A percentile compares a stretch with the other conserved stretches of the same genome.
These are phyloP conservation scores for Rhodotorula kratochvilovae DNA, from an alignment of 768 basidiomycete genomes.

Conservation along the genomic window DNA sequence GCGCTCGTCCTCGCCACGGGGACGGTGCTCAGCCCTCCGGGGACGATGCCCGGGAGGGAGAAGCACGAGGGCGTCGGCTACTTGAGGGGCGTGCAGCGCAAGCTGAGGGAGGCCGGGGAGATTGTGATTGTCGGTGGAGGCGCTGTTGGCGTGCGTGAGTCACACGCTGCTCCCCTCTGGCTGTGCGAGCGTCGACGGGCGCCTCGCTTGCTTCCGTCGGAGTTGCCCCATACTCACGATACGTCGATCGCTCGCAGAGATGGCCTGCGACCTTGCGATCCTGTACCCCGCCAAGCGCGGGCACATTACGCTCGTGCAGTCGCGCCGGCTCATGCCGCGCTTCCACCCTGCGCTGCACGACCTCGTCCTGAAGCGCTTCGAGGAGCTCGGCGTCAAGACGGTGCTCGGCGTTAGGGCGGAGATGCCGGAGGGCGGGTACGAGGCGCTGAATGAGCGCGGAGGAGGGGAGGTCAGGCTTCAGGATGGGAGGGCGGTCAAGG, in stretches of 20 bases:
- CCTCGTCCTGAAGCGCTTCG: conserved; percentile 51
- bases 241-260: conserved; percentile 58
- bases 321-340: conserved; percentile 57
- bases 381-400: conserved; percentile 53
- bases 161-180: too few species aligned
- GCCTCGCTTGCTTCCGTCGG: neutral
- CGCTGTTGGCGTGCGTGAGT: conserved; percentile 66
- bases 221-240: neutral
- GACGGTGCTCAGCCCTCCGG: conserved; percentile 42
- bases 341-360: conserved; percentile 57
- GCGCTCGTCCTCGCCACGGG: conserved; percentile 63
- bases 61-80: conserved; percentile 52
- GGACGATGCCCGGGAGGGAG: conserved; percentile 22
- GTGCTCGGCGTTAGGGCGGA: conserved; percentile 54
- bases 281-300: conserved; percentile 54
- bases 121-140: conserved; percentile 69
- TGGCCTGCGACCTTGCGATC: conserved; percentile 61
- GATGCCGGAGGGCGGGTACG: conserved; percentile 46
- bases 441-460: conserved; percentile 30
- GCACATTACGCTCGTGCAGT: conserved; percentile 60
- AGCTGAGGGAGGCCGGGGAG: conserved; percentile 53
- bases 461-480: conserved; percentile 51
- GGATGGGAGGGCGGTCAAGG: conserved; percentile 55
- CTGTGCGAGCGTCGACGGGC: too few species aligned
- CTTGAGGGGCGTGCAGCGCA: conserved; percentile 55